Evolutionary conservation across 768 basidiomycete species (phyloP).

Genomic region (Nidularia sp.): DNA sequence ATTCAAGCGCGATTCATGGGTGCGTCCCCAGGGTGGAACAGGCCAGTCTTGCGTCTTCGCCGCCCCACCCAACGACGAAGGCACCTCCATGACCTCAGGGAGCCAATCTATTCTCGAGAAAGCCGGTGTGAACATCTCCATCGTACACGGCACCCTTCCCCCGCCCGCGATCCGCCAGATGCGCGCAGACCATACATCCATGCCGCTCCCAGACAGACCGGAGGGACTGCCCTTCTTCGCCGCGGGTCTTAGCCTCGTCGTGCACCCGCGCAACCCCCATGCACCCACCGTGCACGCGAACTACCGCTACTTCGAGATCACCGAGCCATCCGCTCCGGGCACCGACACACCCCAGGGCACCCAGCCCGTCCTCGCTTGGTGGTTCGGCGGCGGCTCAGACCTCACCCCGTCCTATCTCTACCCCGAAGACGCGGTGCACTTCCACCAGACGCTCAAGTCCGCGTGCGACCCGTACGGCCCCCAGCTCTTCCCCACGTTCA

Average conservation of each 20-base stretch:
- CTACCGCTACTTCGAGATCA: slow-evolving; percentile 96
- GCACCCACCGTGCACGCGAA: slow-evolving; percentile 95
- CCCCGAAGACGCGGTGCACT: slow-evolving; percentile 82
- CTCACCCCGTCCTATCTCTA: slow-evolving; percentile 92
- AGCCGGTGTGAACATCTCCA: slow-evolving; percentile 91
- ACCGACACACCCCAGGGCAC: slow-evolving; percentile 18
- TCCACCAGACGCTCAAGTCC: slow-evolving; percentile 72
- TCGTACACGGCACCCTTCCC: slow-evolving; percentile 86
- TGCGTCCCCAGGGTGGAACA: slow-evolving; percentile 67
- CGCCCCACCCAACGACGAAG: slow-evolving; percentile 31
- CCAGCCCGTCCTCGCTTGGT: slow-evolving; percentile 73
- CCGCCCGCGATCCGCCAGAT: slow-evolving; percentile 91
- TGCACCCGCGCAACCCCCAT: slow-evolving; percentile 92
- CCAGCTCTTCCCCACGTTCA: slow-evolving; percentile 73
- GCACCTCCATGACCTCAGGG: slow-evolving; percentile 5
- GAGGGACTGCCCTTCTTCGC: slow-evolving; percentile 87
- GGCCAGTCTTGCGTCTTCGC: slow-evolving; percentile 85
- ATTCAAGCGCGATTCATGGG: slow-evolving; percentile 83
- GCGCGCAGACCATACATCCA: slow-evolving; percentile 83
- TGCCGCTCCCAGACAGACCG: slow-evolving; percentile 60
- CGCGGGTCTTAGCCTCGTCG: slow-evolving; percentile 86
- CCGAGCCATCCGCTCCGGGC: slow-evolving; percentile 33
- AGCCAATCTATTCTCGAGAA: slow-evolving; percentile 74
- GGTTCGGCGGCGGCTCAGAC: slow-evolving; percentile 97
- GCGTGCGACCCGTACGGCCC: slow-evolving; percentile 74